These are phyloP conservation scores for Adansonia madagascariensis DNA, from an alignment of 441 rosid species.

Conservation along the genomic window DNA sequence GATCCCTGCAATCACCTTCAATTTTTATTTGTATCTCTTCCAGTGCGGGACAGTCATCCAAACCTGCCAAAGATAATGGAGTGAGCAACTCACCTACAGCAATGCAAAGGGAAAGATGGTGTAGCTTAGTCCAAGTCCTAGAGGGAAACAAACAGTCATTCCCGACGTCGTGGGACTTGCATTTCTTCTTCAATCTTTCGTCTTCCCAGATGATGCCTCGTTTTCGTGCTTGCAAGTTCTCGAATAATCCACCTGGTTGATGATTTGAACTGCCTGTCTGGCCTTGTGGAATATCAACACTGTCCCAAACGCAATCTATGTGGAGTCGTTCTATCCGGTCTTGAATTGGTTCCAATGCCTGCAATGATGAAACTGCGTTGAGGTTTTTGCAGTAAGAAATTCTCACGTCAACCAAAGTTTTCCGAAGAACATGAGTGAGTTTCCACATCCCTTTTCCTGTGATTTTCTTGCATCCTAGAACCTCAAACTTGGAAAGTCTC, in stretches of 20 bases:
- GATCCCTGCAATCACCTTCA: conserved; percentile 79
- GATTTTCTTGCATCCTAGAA: conserved; percentile 74
- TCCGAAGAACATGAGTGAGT: conserved; percentile 46
- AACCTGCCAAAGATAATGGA: conserved; percentile 58
- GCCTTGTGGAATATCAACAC: conserved; percentile 29
- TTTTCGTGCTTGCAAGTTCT: background rate
- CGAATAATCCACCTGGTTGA: conserved; percentile 25
- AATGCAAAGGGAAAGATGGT: conserved; percentile 72
- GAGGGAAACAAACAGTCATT: conserved; percentile 41
- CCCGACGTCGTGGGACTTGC: conserved; percentile 38
- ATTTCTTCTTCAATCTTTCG: conserved; percentile 38
- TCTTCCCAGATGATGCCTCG: conserved; percentile 26
- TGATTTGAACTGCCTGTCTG: background rate
- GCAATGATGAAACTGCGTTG: conserved; percentile 49
- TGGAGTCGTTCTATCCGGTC: conserved; percentile 61
- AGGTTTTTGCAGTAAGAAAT: conserved; percentile 71
- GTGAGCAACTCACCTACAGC: conserved; percentile 63
- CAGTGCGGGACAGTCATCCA: conserved; percentile 71
- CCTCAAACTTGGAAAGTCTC: conserved; percentile 59
- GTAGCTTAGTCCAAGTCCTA: conserved; percentile 67
- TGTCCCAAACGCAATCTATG: conserved; percentile 76
- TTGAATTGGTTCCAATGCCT: conserved; percentile 69
- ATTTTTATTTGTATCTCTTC: conserved; percentile 73
- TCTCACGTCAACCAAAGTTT: conserved; percentile 63
- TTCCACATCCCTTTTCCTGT: conserved; percentile 66